A percentile compares a stretch with the other conserved stretches of the same genome.
Evolutionary conservation across 805 yeast species (phyloP).

Genomic region (Kodamaea sagamina): DNA sequence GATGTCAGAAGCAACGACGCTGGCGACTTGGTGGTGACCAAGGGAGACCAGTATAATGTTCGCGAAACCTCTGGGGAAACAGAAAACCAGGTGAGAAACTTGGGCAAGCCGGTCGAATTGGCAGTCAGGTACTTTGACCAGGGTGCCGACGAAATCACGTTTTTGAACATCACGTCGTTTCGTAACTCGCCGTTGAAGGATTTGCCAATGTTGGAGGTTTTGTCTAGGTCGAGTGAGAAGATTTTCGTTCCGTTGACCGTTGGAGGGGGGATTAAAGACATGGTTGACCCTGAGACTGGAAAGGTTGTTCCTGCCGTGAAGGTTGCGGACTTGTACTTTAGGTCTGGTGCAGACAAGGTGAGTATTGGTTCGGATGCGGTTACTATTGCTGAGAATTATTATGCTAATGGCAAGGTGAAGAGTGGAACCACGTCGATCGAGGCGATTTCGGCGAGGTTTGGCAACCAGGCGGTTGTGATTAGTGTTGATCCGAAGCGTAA

Average conservation of each 20-base stretch:
- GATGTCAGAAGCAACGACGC: slow-evolving; percentile 95
- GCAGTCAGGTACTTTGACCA: slow-evolving; percentile 88
- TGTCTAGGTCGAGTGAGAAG: slow-evolving; percentile 78
- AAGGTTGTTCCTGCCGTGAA: slow-evolving; percentile 78
- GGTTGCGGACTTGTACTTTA: slow-evolving; percentile 88
- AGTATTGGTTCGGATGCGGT: slow-evolving; percentile 99
- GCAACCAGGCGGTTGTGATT: slow-evolving; percentile 95
- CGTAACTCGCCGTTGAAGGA: slow-evolving; percentile 91
- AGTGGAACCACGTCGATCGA: slow-evolving; percentile 89
- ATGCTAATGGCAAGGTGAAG: slow-evolving; percentile 55
- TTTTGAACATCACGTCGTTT: slow-evolving; percentile 92
- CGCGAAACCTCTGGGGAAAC: slow-evolving; percentile 55
- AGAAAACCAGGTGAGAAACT: slow-evolving; percentile 73
- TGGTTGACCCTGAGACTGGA: slow-evolving; percentile 78
- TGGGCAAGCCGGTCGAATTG: slow-evolving; percentile 94
- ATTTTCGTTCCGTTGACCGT: slow-evolving; percentile 96
- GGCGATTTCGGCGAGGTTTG: slow-evolving; percentile 87
- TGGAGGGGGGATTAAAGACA: slow-evolving; percentile 96
- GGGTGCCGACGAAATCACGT: slow-evolving; percentile 97
- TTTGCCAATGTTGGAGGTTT: slow-evolving; percentile 92
- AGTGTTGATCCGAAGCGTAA: slow-evolving; percentile 96
- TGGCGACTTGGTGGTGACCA: slow-evolving; percentile 96
- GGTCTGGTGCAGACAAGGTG: slow-evolving; percentile 97
- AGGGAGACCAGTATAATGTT: slow-evolving; percentile 98
- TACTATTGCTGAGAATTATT: slow-evolving; percentile 80